Base-by-base conservation (phyloP, 306 rosid species). In the Cyamopsis tetragonoloba region DNA sequence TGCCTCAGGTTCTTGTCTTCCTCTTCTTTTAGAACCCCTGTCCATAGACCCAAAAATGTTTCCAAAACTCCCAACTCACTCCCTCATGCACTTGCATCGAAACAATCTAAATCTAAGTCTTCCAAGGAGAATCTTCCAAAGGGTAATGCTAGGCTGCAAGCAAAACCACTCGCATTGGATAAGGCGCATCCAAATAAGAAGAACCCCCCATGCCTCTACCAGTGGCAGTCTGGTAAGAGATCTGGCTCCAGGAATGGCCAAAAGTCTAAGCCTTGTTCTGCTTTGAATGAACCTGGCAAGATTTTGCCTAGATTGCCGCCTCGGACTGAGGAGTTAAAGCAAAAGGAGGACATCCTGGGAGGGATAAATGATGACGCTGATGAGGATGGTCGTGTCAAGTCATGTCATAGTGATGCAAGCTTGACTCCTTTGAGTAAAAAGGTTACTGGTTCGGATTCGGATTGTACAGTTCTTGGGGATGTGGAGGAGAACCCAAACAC, bases 1-100 rank as follows among this genome's bases (percentile, higher is more conserved):
- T 85, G 96, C 71, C 95, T 91, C 70, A 81, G 83, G 83, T 88
- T 85, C 71, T 76, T 88, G 77, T 77, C 91, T 64, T 71, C 87
- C 26, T 77, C 83, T 42, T 73, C 77, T 9, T 70, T 84, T 11
- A 84, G 66, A 69, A 77, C 79, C 67, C 80, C 87, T 32, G 65
- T 75, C 13, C 26, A 26, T 20, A 77, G 72, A 34, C 74, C 79
- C 41, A 79, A 64, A 67, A 22, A 30, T 35, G 73, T 79, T 9
- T 49, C 77, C 27, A 79, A 53, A 76, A 69, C 84, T 62, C 87
- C 96, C 59, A 85, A 75, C 41, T 86, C 87, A 7, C 72, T 20
- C 31, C 81, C 86, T 22, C 50, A 9, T 41, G 63, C 19, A 17
- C 64, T 47, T 64, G 61, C 67, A 38, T 19, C 58, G 43, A 81